Evolutionary conservation across 2,329 filamentous ascomycete genomes (phyloP), one percentile per base, ranked within the genome.

Genomic region (Colletotrichum echinochloae): DNA sequence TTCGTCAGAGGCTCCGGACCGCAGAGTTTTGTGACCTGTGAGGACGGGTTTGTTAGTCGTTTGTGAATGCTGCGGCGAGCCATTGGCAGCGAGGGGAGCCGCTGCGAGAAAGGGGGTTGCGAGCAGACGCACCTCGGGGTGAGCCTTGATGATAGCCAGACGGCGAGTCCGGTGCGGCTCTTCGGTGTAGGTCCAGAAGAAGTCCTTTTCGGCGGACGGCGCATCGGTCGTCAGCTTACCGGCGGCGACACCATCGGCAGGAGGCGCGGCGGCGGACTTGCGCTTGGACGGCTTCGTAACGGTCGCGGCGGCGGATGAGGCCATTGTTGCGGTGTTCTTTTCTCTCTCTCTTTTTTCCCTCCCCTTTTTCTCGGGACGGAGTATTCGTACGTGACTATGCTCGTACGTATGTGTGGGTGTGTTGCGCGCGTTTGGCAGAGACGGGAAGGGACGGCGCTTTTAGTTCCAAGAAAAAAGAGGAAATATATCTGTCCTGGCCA

Each of bases 181-280:
- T 81, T 99, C 96, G 12, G 96, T 98, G 80, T 99, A 98, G 49
- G 96, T 97, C 96, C 97, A 98, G 84, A 97, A 97, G 87, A 98
- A 98, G 80, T 91, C 87, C 73, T 90, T 77, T 73, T 85, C 79
- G 61, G 76, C 72, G 46, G 74, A 60, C 26, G 60, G 41, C 68
- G 65, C 48, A 41, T 74, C 66, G 51, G 73, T 71, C 54, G 72
- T 71, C 64, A 67, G 64, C 44, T 70, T 71, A 60, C 70, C 75
- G 48, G 74, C 73, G 69, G 74, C 74, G 70, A 75, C 74, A 61
- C 75, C 75, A 73, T 65, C 60, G 26, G 35, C n/a, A 12, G 52
- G n/a, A 35, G 59, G n/a, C 44, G 70, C 54, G 54, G 61, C 55
- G 46, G 51, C 51, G 48, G 72, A 66, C 63, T 71, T 74, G 66